Evolutionary conservation across 164 flowering plant species (phyloP).

Genomic region (Vitis amurensis): DNA sequence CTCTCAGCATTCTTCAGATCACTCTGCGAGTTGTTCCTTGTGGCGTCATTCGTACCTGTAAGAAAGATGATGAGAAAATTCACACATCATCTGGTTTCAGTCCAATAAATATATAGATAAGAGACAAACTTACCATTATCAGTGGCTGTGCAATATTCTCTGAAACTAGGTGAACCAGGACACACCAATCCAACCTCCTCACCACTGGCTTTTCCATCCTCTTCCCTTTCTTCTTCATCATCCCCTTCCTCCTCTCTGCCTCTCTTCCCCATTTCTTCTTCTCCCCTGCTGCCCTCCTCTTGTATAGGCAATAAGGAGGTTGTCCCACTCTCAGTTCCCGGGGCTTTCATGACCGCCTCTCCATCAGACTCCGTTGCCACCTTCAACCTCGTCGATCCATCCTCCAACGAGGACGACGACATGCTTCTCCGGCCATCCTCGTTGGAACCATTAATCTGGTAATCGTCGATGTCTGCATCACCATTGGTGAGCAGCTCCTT

Average conservation of each 20-base stretch:
- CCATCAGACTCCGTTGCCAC: too few relatives aligned
- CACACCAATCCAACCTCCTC: slow-evolving; percentile 1
- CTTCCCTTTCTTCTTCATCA: slow-evolving; percentile 4
- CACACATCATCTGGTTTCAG: background rate
- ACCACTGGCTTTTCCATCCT: background rate
- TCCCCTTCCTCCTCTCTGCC: background rate
- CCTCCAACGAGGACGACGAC: background rate
- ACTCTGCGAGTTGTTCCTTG: too few relatives aligned
- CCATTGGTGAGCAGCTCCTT: slow-evolving; percentile 16
- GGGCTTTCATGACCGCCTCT: background rate
- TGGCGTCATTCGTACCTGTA: too few relatives aligned
- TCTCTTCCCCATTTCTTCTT: background rate
- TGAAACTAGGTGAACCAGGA: slow-evolving; percentile 37
- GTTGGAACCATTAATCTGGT: background rate
- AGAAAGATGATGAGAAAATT: too few relatives aligned
- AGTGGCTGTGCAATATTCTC: slow-evolving; percentile 15
- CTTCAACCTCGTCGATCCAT: background rate
- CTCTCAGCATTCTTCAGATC: too few relatives aligned
- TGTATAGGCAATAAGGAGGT: too few relatives aligned
- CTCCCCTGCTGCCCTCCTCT: background rate
- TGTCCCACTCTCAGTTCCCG: background rate
- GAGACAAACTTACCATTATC: background rate
- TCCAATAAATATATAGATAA: too few relatives aligned
- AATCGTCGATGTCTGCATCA: background rate
- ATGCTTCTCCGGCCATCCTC: background rate